Evolutionary conservation across 345 rosid genomes (phyloP).

Genomic region (Dipteronia dyeriana): DNA sequence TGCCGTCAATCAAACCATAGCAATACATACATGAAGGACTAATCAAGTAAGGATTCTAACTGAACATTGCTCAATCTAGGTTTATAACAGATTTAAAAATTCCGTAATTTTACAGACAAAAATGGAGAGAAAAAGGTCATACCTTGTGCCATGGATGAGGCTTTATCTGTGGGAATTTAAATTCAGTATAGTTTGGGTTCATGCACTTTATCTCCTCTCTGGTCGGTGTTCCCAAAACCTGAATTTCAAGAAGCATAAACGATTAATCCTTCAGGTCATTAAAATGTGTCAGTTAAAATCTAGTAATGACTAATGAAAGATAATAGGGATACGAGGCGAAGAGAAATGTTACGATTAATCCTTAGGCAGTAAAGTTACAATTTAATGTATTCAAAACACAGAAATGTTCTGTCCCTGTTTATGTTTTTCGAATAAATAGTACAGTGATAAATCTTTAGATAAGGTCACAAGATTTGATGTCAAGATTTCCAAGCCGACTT

Average conservation of each 20-base stretch:
- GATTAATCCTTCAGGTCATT: conserved; percentile 7
- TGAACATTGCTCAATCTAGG: not conserved
- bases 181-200: conserved; percentile 94
- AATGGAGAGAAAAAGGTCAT: conserved; percentile 16
- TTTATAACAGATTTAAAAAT: not conserved
- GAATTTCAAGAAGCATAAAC: conserved; percentile 23
- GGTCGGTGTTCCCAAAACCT: conserved; percentile 97
- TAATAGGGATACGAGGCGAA: not conserved
- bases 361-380: not conserved
- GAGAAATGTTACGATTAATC: too few relatives aligned
- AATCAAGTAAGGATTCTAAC: not conserved
- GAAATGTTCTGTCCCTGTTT: not conserved
- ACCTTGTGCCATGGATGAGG: conserved; percentile 99
- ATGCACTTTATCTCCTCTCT: conserved; percentile 98
- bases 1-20: not conserved
- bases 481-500: not conserved
- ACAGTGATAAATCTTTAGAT: not conserved
- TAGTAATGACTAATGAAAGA: not conserved
- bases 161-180: conserved; percentile 93
- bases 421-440: not conserved
- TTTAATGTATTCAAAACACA: conserved; percentile 1
- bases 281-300: conserved; percentile 17
- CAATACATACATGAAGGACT: not conserved
- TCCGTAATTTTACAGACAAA: not conserved
- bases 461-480: not conserved